phyloP scores from a whole-genome alignment of 1,139 yeast genomes.

The Debaryomyces robertsiae region DNA sequence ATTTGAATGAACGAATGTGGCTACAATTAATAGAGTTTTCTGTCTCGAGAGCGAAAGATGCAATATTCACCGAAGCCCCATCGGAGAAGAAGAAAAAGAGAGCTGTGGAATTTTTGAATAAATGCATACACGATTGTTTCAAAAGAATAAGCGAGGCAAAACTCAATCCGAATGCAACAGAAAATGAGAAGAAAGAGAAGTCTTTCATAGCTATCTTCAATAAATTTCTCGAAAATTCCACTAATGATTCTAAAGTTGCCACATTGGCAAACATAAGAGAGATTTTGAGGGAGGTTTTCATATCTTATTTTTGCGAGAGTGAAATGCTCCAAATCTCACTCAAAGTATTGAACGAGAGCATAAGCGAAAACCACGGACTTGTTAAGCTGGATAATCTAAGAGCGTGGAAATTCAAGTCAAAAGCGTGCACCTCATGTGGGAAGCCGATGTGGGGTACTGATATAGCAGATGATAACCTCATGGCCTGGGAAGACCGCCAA shows the following conservation, averaged over 20 bases:
- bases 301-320: conserved; percentile 66
- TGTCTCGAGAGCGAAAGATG: conserved; percentile 28
- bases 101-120: conserved; percentile 36
- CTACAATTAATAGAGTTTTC: conserved; percentile 33
- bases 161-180: conserved; percentile 24
- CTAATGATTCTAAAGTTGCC: conserved; percentile 35
- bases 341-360: conserved; percentile 55
- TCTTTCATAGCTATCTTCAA: conserved; percentile 55
- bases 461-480: conserved; percentile 41
- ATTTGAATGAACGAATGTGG: conserved; percentile 43
- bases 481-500: conserved; percentile 52
- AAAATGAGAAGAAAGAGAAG: conserved; percentile 24
- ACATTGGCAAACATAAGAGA: conserved; percentile 60
- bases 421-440: conserved; percentile 73
- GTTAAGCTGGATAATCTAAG: conserved; percentile 41
- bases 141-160: conserved; percentile 48
- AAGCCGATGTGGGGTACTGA: conserved; percentile 65
- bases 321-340: conserved; percentile 57
- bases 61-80: not conserved
- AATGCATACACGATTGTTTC: conserved; percentile 54
- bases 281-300: conserved; percentile 62
- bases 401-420: conserved; percentile 64
- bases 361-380: conserved; percentile 45
- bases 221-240: conserved; percentile 44
- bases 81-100: conserved; percentile 13